Percentiles rank a stretch among this genome's conserved stretches.
These are phyloP conservation scores for Inonotus hispidus DNA, from an alignment of 1,284 basidiomycete genomes.

Conservation along the genomic window DNA sequence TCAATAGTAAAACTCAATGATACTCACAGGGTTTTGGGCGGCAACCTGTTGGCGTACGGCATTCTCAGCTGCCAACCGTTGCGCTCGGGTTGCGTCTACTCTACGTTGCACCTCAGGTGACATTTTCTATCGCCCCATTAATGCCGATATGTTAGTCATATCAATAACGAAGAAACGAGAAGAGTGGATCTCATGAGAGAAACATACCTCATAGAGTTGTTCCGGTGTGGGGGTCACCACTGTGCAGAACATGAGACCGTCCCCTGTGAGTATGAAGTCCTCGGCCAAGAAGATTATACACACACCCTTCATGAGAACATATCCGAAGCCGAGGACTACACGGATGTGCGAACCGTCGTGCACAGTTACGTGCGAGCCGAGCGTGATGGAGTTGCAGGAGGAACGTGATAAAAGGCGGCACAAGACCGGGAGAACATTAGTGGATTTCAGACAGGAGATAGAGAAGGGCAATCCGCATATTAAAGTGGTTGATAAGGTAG, in stretches of 20 bases:
- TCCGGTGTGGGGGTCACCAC: conserved; percentile 22
- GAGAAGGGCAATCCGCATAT: not conserved
- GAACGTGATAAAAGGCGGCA: not conserved
- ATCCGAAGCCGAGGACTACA: conserved; percentile 15
- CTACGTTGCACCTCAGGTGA: conserved; percentile 21
- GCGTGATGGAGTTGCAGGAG: too few relatives aligned
- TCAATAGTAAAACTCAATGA: not conserved
- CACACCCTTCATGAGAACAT: conserved; percentile 17
- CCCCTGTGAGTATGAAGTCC: not conserved
- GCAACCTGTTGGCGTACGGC: conserved; percentile 10
- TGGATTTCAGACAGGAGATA: not conserved
- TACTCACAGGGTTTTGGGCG: conserved; percentile 10
- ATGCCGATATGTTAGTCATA: not conserved
- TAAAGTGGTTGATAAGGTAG: not conserved
- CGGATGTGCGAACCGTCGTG: not conserved
- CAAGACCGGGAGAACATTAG: not conserved
- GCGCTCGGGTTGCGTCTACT: conserved; percentile 19
- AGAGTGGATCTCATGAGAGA: not conserved
- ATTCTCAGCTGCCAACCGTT: conserved; percentile 18
- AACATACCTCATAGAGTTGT: conserved; percentile 20
- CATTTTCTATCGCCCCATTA: conserved; percentile 15
- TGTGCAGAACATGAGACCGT: conserved; percentile 7
- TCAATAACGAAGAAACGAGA: not conserved
- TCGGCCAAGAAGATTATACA: not conserved
- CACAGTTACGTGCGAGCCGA: not conserved